Percentiles rank a stretch among this genome's conserved stretches.
Conservation (phyloP, 352 stramenopile genomes). For the Globisporangium orthogonon region DNA sequence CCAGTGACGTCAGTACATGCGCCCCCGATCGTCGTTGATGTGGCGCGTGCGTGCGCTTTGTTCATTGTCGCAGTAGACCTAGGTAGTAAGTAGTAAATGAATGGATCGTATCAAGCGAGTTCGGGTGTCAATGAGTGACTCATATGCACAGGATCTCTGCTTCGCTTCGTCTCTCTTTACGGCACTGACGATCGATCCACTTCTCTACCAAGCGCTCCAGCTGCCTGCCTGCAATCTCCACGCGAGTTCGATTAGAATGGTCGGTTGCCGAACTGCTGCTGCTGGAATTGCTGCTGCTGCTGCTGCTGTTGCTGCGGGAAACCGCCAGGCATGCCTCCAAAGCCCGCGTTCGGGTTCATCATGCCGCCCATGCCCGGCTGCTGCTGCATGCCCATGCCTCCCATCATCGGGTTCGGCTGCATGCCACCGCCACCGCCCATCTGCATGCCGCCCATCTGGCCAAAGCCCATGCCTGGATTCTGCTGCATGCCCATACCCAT, state of each 20-base stretch:
- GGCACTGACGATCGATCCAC: not conserved
- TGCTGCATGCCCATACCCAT: constrained; percentile 19
- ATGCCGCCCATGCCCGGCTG: constrained; percentile 44
- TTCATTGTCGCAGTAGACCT: not conserved
- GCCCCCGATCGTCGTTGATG: too few species aligned
- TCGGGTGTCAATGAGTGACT: too few species aligned
- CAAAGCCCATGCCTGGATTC: constrained; percentile 26
- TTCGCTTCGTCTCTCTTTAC: not conserved
- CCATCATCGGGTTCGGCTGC: constrained; percentile 28
- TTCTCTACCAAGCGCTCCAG: not conserved
- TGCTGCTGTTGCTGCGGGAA: constrained; percentile 44
- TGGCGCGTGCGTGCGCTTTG: not conserved
- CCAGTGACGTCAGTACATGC: too few species aligned
- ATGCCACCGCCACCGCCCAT: constrained; percentile 21
- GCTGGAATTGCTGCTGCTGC: constrained; percentile 35
- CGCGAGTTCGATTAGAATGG: constrained; percentile 22
- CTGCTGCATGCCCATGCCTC: constrained; percentile 29
- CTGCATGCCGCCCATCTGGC: constrained; percentile 5
- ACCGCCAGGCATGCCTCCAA: constrained; percentile 29
- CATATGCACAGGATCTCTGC: not conserved
- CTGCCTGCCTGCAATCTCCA: not conserved
- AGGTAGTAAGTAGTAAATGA: too few species aligned
- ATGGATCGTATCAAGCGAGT: too few species aligned
- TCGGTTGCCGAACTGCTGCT: constrained; percentile 53
- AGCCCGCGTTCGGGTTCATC: constrained; percentile 48